A percentile compares a stretch with the other conserved stretches of the same genome.
These are phyloP conservation scores for Beauveria sp. DNA, from an alignment of 2,329 filamentous ascomycete species.

Conservation along the genomic window DNA sequence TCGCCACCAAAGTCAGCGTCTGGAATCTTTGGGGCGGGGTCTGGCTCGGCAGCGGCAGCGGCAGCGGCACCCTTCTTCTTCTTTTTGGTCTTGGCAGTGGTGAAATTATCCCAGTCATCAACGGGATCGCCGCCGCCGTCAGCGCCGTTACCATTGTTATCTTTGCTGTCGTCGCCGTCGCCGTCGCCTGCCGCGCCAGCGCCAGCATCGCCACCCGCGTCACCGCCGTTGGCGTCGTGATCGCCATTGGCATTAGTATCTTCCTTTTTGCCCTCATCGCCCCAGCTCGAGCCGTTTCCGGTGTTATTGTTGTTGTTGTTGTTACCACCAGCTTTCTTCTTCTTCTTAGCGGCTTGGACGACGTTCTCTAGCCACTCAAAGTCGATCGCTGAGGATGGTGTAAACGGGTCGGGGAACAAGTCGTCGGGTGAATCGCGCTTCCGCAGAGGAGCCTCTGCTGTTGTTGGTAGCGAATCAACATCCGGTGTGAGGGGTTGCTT, in stretches of 20 bases:
- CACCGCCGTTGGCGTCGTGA: conserved; percentile 15
- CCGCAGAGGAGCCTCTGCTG: neutral
- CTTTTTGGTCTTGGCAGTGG: conserved; percentile 30
- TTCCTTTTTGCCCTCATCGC: conserved; percentile 12
- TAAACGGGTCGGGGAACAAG: conserved; percentile 15
- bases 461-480: neutral
- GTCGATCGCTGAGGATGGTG: conserved; percentile 18
- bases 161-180: conserved; percentile 14
- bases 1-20: conserved; percentile 37
- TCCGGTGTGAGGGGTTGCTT: neutral
- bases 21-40: conserved; percentile 21
- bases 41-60: conserved; percentile 11
- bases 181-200: conserved; percentile 18
- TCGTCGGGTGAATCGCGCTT: conserved; percentile 4
- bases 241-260: conserved; percentile 3
- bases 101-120: conserved; percentile 25
- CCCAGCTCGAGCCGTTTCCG: conserved; percentile 7
- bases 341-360: conserved; percentile 17
- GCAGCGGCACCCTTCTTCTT: conserved; percentile 25
- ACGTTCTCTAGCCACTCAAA: conserved; percentile 16
- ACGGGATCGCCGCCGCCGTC: conserved; percentile 27
- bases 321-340: conserved; percentile 10
- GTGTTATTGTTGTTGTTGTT: conserved; percentile 9
- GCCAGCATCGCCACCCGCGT: conserved; percentile 14
- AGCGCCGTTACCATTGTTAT: conserved; percentile 18